phyloP scores from a whole-genome alignment of 306 rosid species.

The Alnus rubra region DNA sequence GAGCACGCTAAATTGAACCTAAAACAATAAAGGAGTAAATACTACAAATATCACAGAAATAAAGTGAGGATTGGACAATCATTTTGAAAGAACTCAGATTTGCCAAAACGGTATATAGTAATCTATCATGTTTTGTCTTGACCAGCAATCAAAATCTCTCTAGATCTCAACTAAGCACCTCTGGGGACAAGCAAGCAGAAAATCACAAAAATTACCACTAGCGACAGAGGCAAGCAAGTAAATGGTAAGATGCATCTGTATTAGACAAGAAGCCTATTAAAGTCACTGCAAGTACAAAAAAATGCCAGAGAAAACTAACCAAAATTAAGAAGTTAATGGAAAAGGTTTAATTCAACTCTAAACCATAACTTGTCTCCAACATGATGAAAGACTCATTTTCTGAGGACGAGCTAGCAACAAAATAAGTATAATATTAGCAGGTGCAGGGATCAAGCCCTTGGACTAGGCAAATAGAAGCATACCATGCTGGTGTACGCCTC shows the following conservation, averaged over 20 bases:
- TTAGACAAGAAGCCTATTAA: background rate
- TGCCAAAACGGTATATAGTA: background rate
- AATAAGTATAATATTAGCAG: constrained; percentile 13
- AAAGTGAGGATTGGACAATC: background rate
- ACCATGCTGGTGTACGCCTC: constrained; percentile 94
- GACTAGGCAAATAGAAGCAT: constrained; percentile 36
- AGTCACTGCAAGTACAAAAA: background rate
- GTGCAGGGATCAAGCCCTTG: constrained; percentile 20
- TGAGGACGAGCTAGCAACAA: background rate
- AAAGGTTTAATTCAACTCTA: background rate
- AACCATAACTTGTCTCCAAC: background rate
- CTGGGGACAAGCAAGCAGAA: background rate
- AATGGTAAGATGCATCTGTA: background rate
- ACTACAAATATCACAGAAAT: background rate
- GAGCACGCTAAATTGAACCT: background rate
- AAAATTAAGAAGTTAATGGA: background rate
- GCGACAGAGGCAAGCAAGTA: background rate
- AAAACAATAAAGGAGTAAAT: background rate
- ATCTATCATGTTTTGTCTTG: background rate
- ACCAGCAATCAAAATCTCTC: background rate
- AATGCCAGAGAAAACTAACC: background rate
- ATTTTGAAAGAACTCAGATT: background rate
- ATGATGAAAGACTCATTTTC: background rate
- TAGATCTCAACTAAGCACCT: background rate
- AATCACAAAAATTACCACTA: background rate